Conservation (phyloP, 176 grass and related monocot genomes). For the Bolboschoenus planiculmis region DNA sequence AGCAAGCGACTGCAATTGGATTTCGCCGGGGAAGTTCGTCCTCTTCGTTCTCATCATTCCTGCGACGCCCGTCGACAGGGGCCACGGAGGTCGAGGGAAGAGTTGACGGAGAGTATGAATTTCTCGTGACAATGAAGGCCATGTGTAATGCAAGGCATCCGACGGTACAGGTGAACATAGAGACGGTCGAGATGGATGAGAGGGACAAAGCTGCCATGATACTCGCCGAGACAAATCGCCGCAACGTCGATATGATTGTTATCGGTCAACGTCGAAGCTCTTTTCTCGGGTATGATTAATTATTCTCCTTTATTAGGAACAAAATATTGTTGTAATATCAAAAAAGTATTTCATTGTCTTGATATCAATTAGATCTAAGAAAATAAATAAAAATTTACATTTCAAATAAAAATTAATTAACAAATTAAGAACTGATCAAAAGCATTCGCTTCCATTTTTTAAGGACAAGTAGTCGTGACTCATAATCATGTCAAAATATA, state of each 20-base stretch:
- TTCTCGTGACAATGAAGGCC: conserved; percentile 55
- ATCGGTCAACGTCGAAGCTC: conserved; percentile 54
- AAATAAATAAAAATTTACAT: too few relatives aligned
- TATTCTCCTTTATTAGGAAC: not conserved
- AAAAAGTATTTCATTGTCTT: not conserved
- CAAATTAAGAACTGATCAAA: too few relatives aligned
- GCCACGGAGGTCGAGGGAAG: not conserved
- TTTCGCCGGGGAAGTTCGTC: conserved; percentile 20
- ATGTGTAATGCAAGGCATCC: conserved; percentile 49
- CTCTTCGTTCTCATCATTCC: conserved; percentile 23
- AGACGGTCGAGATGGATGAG: conserved; percentile 48
- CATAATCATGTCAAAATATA: not conserved
- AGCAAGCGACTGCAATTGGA: conserved; percentile 30
- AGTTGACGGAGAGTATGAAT: conserved; percentile 28
- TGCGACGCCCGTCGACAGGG: conserved; percentile 2
- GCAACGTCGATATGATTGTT: conserved; percentile 65
- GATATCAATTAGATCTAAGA: not conserved
- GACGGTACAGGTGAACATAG: conserved; percentile 36
- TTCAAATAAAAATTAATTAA: too few relatives aligned
- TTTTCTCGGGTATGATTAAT: conserved; percentile 52
- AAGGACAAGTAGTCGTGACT: too few relatives aligned
- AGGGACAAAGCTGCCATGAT: conserved; percentile 76
- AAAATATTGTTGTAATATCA: not conserved
- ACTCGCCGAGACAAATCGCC: conserved; percentile 41
- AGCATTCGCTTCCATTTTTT: too few relatives aligned